Conservation (phyloP, 2,329 filamentous ascomycete genomes). For the Penicillium polonicum region DNA sequence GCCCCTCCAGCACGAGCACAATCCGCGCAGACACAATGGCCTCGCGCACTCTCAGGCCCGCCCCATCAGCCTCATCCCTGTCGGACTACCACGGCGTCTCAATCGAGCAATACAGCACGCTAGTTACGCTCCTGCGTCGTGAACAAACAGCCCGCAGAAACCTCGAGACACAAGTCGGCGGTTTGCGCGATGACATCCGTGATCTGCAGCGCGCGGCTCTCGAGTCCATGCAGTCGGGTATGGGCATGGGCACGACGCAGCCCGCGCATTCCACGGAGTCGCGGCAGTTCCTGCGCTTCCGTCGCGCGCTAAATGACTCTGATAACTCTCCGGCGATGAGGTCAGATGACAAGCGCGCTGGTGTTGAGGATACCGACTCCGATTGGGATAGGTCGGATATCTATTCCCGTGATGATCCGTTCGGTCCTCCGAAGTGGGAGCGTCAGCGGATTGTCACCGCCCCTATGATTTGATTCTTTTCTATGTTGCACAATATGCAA, state of each 20-base stretch:
- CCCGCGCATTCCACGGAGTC: slow-evolving; percentile 35
- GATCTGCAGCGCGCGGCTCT: slow-evolving; percentile 34
- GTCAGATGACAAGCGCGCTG: slow-evolving; percentile 12
- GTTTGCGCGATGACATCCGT: slow-evolving; percentile 43
- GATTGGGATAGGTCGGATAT: slow-evolving; percentile 25
- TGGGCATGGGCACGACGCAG: slow-evolving; percentile 29
- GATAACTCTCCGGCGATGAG: slow-evolving; percentile 18
- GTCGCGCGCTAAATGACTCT: slow-evolving; percentile 25
- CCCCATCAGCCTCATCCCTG: slow-evolving; percentile 33
- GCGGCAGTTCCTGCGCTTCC: slow-evolving; percentile 31
- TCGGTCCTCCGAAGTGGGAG: slow-evolving; percentile 30
- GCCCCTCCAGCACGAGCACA: slow-evolving; percentile 33
- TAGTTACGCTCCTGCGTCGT: slow-evolving; percentile 47
- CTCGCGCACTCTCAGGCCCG: slow-evolving; percentile 27
- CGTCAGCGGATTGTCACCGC: slow-evolving; percentile 26
- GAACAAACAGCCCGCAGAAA: slow-evolving; percentile 48
- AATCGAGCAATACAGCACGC: slow-evolving; percentile 48
- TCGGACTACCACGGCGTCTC: slow-evolving; percentile 40
- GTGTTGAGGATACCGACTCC: slow-evolving; percentile 25
- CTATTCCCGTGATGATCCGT: slow-evolving; percentile 23
- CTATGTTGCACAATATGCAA: not conserved
- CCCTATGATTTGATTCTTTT: slow-evolving; percentile 31
- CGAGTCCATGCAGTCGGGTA: slow-evolving; percentile 29
- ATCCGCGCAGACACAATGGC: slow-evolving; percentile 35
- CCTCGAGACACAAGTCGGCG: slow-evolving; percentile 45